phyloP scores from a whole-genome alignment of 768 basidiomycete species.

The Mycena amicta region DNA sequence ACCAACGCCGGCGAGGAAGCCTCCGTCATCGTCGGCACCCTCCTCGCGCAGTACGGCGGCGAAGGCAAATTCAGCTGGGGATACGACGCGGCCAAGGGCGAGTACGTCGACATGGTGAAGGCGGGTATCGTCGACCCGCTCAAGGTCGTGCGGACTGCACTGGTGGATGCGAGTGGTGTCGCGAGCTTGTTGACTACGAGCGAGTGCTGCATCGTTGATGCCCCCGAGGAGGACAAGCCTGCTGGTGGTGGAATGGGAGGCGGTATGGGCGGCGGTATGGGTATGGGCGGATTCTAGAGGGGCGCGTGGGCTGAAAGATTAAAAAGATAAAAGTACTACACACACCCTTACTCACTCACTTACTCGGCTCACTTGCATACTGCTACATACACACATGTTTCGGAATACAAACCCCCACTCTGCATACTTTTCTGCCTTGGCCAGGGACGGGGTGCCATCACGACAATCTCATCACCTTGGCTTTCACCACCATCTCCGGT shows the following conservation, averaged over 20 bases:
- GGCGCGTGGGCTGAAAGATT: background rate
- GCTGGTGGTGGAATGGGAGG: slow-evolving; percentile 40
- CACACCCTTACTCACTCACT: background rate
- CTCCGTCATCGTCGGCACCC: slow-evolving; percentile 87
- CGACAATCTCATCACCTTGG: background rate
- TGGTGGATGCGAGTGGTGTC: slow-evolving; percentile 93
- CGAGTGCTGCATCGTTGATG: slow-evolving; percentile 91
- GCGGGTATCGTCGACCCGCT: slow-evolving; percentile 94
- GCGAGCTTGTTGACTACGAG: slow-evolving; percentile 91
- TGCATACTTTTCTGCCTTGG: background rate
- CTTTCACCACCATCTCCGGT: too few relatives aligned
- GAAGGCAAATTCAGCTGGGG: slow-evolving; percentile 84
- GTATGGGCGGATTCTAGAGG: slow-evolving; percentile 37
- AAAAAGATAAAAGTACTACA: background rate
- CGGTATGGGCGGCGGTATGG: slow-evolving; percentile 60
- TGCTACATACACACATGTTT: background rate
- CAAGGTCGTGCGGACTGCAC: slow-evolving; percentile 92
- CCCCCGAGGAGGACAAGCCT: slow-evolving; percentile 74
- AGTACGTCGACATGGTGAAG: slow-evolving; percentile 94
- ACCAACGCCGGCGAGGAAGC: slow-evolving; percentile 95
- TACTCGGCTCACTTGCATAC: background rate
- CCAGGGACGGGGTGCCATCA: too few relatives aligned
- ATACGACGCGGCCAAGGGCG: slow-evolving; percentile 89
- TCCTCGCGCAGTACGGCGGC: slow-evolving; percentile 67
- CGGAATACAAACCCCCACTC: background rate